These are phyloP conservation scores for Hanseniaspora jakobsenii DNA, from an alignment of 805 yeast genomes.

Conservation along the genomic window DNA sequence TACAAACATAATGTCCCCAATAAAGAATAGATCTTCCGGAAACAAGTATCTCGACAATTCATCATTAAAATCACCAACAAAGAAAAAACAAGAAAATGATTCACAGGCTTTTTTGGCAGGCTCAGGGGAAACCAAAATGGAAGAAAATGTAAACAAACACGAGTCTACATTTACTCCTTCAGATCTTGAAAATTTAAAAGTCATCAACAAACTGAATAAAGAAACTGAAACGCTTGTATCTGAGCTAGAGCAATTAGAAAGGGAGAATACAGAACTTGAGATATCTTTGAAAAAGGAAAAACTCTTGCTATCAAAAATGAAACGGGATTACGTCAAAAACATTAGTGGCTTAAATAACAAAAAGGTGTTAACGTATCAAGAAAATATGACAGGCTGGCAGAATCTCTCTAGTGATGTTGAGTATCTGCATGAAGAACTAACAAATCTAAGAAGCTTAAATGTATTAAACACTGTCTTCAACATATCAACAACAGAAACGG, in stretches of 20 bases:
- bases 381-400: constrained; percentile 44
- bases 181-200: constrained; percentile 22
- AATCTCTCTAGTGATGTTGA: constrained; percentile 53
- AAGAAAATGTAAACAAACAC: constrained; percentile 24
- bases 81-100: too few relatives aligned
- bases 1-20: too few relatives aligned
- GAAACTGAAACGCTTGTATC: constrained; percentile 20
- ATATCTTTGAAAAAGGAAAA: constrained; percentile 32
- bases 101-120: too few relatives aligned
- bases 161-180: constrained; percentile 38
- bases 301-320: constrained; percentile 37
- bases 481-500: constrained; percentile 61
- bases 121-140: too few relatives aligned
- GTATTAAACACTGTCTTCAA: constrained; percentile 74
- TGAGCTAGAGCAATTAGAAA: constrained; percentile 25
- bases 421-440: constrained; percentile 51
- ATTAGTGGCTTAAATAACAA: constrained; percentile 37
- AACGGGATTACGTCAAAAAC: constrained; percentile 38
- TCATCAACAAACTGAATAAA: constrained; percentile 25
- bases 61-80: constrained; percentile 1
- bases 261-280: constrained; percentile 35
- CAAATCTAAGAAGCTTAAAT: constrained; percentile 59
- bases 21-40: too few relatives aligned
- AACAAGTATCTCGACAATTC: too few relatives aligned
- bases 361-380: constrained; percentile 40